Evolutionary conservation across 352 stramenopile genomes (phyloP).

Genomic region (Pythium plurisporium): DNA sequence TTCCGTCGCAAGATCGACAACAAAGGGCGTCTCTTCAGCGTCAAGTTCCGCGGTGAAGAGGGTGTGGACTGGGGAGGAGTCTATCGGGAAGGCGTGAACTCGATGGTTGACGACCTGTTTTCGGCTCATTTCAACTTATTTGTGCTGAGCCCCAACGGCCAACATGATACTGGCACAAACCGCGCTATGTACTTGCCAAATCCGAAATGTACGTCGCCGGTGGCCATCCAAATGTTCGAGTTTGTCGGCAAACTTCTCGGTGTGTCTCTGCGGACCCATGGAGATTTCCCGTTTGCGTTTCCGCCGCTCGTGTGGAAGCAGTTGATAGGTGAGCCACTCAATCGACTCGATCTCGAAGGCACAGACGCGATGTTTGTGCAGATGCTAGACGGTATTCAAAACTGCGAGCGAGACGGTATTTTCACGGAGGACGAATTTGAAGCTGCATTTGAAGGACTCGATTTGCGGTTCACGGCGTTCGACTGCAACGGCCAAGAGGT

Average conservation of each 20-base stretch:
- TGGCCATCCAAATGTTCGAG: conserved; percentile 90
- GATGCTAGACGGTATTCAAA: conserved; percentile 83
- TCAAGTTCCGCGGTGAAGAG: conserved; percentile 88
- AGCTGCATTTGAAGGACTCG: conserved; percentile 67
- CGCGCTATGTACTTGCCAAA: conserved; percentile 87
- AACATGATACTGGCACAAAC: conserved; percentile 84
- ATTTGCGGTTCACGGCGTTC: conserved; percentile 77
- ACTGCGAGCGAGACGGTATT: conserved; percentile 81
- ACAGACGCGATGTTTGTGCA: conserved; percentile 89
- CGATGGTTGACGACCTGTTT: conserved; percentile 88
- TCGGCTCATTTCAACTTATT: conserved; percentile 82
- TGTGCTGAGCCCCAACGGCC: conserved; percentile 80
- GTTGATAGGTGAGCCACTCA: conserved; percentile 77
- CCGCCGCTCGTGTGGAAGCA: conserved; percentile 93
- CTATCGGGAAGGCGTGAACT: conserved; percentile 85
- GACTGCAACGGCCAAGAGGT: conserved; percentile 80
- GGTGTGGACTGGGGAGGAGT: conserved; percentile 88
- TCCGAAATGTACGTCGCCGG: conserved; percentile 82
- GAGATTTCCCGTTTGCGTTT: conserved; percentile 91
- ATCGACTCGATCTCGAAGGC: conserved; percentile 77
- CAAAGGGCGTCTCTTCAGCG: conserved; percentile 83
- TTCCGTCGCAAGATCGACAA: conserved; percentile 88
- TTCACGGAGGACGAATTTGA: conserved; percentile 75
- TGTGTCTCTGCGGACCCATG: conserved; percentile 90
- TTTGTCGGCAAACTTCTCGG: conserved; percentile 94